phyloP scores from a whole-genome alignment of 106 monocot genomes.

The Dendrobium officinale region DNA sequence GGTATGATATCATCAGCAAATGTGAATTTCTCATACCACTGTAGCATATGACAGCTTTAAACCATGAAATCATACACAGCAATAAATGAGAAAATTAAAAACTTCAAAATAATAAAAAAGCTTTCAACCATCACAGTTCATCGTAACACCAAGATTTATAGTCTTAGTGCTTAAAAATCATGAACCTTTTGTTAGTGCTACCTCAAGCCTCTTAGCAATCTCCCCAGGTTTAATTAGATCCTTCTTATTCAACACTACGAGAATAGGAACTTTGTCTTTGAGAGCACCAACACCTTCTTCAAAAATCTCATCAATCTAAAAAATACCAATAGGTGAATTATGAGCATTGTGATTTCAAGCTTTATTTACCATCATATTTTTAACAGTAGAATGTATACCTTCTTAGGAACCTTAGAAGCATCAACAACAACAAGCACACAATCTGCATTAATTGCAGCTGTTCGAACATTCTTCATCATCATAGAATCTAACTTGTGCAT shows the following conservation, averaged over 20 bases:
- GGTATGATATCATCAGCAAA: slow-evolving; percentile 95
- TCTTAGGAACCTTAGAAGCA: slow-evolving; percentile 81
- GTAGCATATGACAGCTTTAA: slow-evolving; percentile 4
- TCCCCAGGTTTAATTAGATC: slow-evolving; percentile 97
- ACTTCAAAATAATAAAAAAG: not conserved
- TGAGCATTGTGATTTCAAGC: not conserved
- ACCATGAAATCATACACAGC: not conserved
- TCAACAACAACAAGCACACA: slow-evolving; percentile 90
- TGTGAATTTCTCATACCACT: slow-evolving; percentile 96
- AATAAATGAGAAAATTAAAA: not conserved
- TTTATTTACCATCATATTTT: not conserved
- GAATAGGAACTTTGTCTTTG: slow-evolving; percentile 50
- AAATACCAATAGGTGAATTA: not conserved
- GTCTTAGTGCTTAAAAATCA: not conserved
- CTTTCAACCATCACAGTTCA: not conserved
- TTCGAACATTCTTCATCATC: slow-evolving; percentile 99
- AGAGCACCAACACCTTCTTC: slow-evolving; percentile 69
- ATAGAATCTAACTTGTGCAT: slow-evolving; percentile 89
- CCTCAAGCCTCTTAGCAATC: slow-evolving; percentile 82
- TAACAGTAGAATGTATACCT: slow-evolving; percentile 35
- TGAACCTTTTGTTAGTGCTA: slow-evolving; percentile 12
- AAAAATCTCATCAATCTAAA: slow-evolving; percentile 83
- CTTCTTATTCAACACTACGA: slow-evolving; percentile 91
- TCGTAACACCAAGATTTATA: not conserved
- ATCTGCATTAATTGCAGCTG: slow-evolving; percentile 83